phyloP scores from a whole-genome alignment of 768 basidiomycete genomes.

The Gymnopilus dilepis region DNA sequence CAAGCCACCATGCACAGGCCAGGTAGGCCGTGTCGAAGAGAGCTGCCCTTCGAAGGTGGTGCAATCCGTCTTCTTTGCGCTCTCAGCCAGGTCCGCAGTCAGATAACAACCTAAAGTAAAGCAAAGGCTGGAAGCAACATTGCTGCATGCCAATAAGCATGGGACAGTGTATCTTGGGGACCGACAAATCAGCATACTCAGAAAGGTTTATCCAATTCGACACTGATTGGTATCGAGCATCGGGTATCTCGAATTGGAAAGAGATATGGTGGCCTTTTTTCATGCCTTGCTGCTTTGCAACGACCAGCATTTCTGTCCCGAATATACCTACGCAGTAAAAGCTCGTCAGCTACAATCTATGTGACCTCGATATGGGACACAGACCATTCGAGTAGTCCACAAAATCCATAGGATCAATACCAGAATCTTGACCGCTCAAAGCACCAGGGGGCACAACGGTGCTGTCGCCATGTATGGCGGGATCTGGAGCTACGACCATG shows the following conservation, averaged over 20 bases:
- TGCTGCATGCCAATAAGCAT: slow-evolving; percentile 5
- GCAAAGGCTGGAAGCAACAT: slow-evolving; percentile 37
- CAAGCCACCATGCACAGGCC: slow-evolving; percentile 47
- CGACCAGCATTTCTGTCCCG: slow-evolving; percentile 23
- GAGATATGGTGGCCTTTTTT: slow-evolving; percentile 21
- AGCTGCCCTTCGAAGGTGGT: slow-evolving; percentile 27
- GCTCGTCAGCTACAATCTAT: not conserved
- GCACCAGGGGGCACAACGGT: no score
- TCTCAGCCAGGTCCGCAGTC: slow-evolving; percentile 26
- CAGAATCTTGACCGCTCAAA: no score
- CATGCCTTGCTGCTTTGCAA: slow-evolving; percentile 32
- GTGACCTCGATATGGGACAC: not conserved
- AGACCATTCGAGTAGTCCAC: not conserved
- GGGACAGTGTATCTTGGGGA: not conserved
- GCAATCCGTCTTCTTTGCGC: slow-evolving; percentile 15
- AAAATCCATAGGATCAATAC: no score
- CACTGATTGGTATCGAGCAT: slow-evolving; percentile 23
- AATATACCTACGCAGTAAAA: slow-evolving; percentile 14
- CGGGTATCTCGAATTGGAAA: slow-evolving; percentile 30
- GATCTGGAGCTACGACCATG: not conserved
- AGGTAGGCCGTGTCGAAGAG: slow-evolving; percentile 38
- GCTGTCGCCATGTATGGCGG: no score
- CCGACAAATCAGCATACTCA: not conserved
- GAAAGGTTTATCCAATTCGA: slow-evolving; percentile 18
- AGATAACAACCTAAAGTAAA: slow-evolving; percentile 53